A percentile compares a stretch with the other conserved stretches of the same genome.
Conservation (phyloP, 2,329 filamentous ascomycete genomes). For the Xylariomycetidae sp. region DNA sequence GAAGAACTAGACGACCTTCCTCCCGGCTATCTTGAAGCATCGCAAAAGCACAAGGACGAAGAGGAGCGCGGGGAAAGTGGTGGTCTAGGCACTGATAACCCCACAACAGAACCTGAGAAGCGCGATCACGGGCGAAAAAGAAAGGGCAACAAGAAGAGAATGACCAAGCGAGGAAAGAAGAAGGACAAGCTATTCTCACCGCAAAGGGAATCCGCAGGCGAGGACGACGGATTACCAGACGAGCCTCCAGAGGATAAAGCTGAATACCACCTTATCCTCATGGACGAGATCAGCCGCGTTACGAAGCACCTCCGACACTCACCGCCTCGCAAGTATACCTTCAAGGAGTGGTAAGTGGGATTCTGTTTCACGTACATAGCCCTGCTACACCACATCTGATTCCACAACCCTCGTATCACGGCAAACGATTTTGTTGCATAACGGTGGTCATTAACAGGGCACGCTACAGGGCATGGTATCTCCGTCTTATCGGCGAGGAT, state of each 20-base stretch:
- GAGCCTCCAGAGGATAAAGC: constrained; percentile 35
- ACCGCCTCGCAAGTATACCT: constrained; percentile 62
- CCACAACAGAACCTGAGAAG: background rate
- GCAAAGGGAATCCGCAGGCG: constrained; percentile 9
- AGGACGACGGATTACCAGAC: constrained; percentile 33
- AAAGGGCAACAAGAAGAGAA: too few relatives aligned
- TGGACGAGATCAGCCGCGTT: constrained; percentile 63
- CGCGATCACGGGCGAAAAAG: too few relatives aligned
- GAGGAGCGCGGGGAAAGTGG: constrained; percentile 16
- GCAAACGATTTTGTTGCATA: constrained; percentile 1
- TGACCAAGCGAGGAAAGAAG: background rate
- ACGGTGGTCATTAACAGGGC: too few relatives aligned
- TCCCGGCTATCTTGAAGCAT: constrained; percentile 36
- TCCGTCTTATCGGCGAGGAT: constrained; percentile 67
- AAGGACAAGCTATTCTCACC: constrained; percentile 1
- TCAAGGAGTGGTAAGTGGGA: constrained; percentile 35
- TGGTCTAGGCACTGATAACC: constrained; percentile 11
- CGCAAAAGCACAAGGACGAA: constrained; percentile 17
- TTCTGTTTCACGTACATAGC: background rate
- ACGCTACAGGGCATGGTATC: constrained; percentile 65
- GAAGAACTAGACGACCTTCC: constrained; percentile 24
- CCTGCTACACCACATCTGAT: background rate
- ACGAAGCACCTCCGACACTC: constrained; percentile 55
- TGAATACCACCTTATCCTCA: constrained; percentile 59
- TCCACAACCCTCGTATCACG: background rate